A percentile compares a stretch with the other conserved stretches of the same genome.
phyloP scores from a whole-genome alignment of 208 protist species.

The Crithidia bombi region DNA sequence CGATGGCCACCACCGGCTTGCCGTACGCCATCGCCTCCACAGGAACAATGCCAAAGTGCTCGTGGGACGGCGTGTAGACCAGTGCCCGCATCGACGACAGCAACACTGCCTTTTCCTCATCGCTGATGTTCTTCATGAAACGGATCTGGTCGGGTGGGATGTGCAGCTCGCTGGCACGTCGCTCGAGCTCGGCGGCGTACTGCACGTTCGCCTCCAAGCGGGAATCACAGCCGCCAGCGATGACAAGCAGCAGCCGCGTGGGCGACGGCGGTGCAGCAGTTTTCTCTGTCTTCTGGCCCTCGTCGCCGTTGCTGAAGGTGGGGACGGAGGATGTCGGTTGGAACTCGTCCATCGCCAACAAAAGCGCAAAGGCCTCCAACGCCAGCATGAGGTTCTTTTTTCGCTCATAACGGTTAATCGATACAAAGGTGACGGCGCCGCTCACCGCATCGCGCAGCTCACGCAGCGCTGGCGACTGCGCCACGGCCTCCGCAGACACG shows the following conservation, averaged over 20 bases:
- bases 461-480: slow-evolving; percentile 13
- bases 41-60: slow-evolving; percentile 97
- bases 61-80: slow-evolving; percentile 94
- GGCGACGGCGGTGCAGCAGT: not conserved
- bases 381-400: slow-evolving; percentile 97
- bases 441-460: slow-evolving; percentile 27
- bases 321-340: not conserved
- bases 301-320: not conserved
- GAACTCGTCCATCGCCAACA: slow-evolving; percentile 42
- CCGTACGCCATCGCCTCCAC: slow-evolving; percentile 83
- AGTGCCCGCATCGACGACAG: slow-evolving; percentile 76
- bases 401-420: slow-evolving; percentile 98
- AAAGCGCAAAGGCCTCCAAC: slow-evolving; percentile 72
- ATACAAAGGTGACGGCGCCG: slow-evolving; percentile 82
- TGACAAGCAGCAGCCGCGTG: slow-evolving; percentile 54
- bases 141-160: slow-evolving; percentile 42
- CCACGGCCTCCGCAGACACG: slow-evolving; percentile 5
- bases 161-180: slow-evolving; percentile 38
- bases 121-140: slow-evolving; percentile 87
- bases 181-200: slow-evolving; percentile 76
- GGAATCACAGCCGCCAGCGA: slow-evolving; percentile 90
- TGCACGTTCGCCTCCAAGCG: slow-evolving; percentile 83
- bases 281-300: not conserved
- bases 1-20: slow-evolving; percentile 91
- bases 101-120: slow-evolving; percentile 68